These are phyloP conservation scores for Eleusine indica DNA, from an alignment of 176 grass and related monocot genomes.

Conservation along the genomic window DNA sequence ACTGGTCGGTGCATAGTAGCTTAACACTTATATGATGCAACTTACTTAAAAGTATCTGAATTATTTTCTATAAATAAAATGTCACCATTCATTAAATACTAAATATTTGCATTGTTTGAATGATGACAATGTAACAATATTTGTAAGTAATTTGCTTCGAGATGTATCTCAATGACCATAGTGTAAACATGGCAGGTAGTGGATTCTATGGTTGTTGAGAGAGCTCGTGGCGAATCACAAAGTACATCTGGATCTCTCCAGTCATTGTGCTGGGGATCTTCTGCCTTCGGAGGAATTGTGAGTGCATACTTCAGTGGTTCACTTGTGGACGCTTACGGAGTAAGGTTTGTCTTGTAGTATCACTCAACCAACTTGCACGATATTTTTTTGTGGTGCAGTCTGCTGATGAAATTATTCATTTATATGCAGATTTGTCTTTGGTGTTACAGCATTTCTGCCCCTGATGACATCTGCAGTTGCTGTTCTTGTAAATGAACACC, in stretches of 20 bases:
- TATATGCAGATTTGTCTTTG: constrained; percentile 95
- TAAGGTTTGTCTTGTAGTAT: constrained; percentile 69
- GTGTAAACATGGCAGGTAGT: constrained; percentile 71
- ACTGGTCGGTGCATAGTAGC: too few relatives aligned
- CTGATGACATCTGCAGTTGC: constrained; percentile 98
- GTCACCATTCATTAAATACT: neutral
- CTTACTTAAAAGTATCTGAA: constrained; percentile 25
- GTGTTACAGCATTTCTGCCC: constrained; percentile 95
- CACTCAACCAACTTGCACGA: neutral
- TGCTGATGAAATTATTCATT: constrained; percentile 47
- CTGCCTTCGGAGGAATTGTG: constrained; percentile 95
- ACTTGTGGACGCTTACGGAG: constrained; percentile 86
- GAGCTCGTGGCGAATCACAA: constrained; percentile 96
- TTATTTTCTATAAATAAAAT: constrained; percentile 6
- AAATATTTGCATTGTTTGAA: neutral
- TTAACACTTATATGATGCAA: constrained; percentile 1
- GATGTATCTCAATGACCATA: constrained; percentile 36
- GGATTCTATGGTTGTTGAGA: constrained; percentile 99
- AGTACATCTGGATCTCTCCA: constrained; percentile 98
- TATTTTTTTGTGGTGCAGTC: constrained; percentile 34
- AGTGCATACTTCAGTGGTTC: constrained; percentile 99
- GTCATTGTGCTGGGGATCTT: constrained; percentile 98
- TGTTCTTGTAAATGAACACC: constrained; percentile 92
- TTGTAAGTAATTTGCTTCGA: constrained; percentile 33
- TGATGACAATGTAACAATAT: neutral